phyloP scores from a whole-genome alignment of 2,329 filamentous ascomycete genomes.

The Graphilbum sp. region DNA sequence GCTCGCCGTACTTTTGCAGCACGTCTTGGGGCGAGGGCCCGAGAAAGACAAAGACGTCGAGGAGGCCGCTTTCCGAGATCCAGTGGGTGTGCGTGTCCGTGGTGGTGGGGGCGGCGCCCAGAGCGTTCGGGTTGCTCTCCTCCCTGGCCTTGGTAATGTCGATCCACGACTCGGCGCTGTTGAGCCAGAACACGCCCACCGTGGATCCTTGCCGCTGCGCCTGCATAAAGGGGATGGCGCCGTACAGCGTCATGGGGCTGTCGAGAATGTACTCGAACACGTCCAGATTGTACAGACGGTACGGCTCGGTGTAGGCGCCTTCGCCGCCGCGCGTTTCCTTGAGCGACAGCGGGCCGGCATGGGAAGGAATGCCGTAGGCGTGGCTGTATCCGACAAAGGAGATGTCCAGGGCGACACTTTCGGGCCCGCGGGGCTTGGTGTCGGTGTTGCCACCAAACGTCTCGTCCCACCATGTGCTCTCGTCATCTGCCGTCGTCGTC shows the following conservation, averaged over 20 bases:
- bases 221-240: slow-evolving; percentile 96
- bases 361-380: slow-evolving; percentile 88
- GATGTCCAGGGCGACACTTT: slow-evolving; percentile 83
- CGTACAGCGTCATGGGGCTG: slow-evolving; percentile 96
- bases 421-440: slow-evolving; percentile 83
- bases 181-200: slow-evolving; percentile 94
- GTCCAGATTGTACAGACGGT: slow-evolving; percentile 88
- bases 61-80: slow-evolving; percentile 80
- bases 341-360: slow-evolving; percentile 73
- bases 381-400: slow-evolving; percentile 82
- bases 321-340: slow-evolving; percentile 81
- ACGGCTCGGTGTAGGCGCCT: slow-evolving; percentile 74
- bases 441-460: slow-evolving; percentile 91
- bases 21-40: slow-evolving; percentile 75
- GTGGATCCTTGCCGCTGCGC: slow-evolving; percentile 87
- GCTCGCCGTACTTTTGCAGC: slow-evolving; percentile 65
- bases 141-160: slow-evolving; percentile 74
- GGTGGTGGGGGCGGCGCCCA: slow-evolving; percentile 46
- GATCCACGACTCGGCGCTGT: slow-evolving; percentile 92
- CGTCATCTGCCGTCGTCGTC: slow-evolving; percentile 53
- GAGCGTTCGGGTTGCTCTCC: slow-evolving; percentile 57
- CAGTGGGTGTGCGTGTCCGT: slow-evolving; percentile 83
- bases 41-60: slow-evolving; percentile 90
- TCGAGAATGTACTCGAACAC: slow-evolving; percentile 97
- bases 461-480: slow-evolving; percentile 97